Percentiles rank a stretch among this genome's conserved stretches.
Conservation (phyloP, 495 filamentous ascomycete species). For the Neurospora sp. region DNA sequence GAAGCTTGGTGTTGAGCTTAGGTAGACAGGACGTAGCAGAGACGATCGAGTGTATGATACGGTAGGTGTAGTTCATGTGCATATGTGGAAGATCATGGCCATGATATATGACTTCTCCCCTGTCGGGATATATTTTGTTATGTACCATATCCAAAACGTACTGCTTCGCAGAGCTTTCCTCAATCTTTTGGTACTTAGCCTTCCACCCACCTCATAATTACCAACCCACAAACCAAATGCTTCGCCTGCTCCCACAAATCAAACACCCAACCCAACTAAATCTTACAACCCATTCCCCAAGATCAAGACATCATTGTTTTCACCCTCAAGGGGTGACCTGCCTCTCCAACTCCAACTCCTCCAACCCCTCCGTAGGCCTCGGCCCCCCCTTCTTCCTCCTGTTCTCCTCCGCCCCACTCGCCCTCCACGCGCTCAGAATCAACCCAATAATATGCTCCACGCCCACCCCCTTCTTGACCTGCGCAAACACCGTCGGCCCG, state of each 20-base stretch:
- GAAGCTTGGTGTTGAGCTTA: conserved; percentile 69
- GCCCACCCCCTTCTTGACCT: conserved; percentile 84
- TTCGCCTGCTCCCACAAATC: background rate
- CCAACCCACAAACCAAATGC: background rate
- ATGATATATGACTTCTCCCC: background rate
- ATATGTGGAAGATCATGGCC: background rate
- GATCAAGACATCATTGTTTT: background rate
- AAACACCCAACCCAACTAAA: background rate
- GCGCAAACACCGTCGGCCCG: conserved; percentile 91
- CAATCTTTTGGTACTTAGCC: background rate
- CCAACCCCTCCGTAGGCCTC: conserved; percentile 37
- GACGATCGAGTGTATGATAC: background rate
- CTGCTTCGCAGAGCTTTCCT: background rate
- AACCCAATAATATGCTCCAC: conserved; percentile 78
- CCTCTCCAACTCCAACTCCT: conserved; percentile 14
- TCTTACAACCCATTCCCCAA: background rate
- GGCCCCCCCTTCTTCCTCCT: conserved; percentile 42
- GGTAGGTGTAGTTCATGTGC: background rate
- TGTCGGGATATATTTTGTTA: background rate
- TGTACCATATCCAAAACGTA: background rate
- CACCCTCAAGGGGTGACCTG: background rate
- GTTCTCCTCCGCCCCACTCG: conserved; percentile 62
- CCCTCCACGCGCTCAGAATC: conserved; percentile 87
- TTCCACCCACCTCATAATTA: background rate
- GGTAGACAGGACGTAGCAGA: conserved; percentile 31